Conservation (phyloP, 2,329 filamentous ascomycete species). For the Pseudogymnoascus sp. region DNA sequence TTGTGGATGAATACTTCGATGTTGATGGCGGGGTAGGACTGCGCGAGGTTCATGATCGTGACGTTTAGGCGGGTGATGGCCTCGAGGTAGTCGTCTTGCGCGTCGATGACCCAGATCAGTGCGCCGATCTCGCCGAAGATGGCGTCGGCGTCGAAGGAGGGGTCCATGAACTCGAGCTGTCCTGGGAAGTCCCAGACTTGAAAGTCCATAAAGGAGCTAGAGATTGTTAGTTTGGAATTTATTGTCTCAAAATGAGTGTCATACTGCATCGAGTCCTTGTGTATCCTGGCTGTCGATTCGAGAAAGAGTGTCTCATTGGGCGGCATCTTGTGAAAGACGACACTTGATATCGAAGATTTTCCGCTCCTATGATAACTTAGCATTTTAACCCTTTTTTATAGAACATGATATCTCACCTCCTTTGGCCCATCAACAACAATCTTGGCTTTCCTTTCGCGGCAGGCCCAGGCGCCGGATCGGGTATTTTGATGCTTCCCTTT, state of each 20-base stretch:
- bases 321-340: conserved; percentile 97
- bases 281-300: conserved; percentile 88
- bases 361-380: conserved; percentile 61
- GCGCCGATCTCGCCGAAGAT: conserved; percentile 94
- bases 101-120: conserved; percentile 96
- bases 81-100: conserved; percentile 95
- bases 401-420: conserved; percentile 55
- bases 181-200: conserved; percentile 98
- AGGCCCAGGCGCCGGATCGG: conserved; percentile 38
- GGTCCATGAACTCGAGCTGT: conserved; percentile 86
- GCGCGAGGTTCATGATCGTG: conserved; percentile 83
- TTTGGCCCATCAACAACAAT: conserved; percentile 87
- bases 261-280: conserved; percentile 92
- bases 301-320: conserved; percentile 93
- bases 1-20: conserved; percentile 99
- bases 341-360: conserved; percentile 96
- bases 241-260: conserved; percentile 28
- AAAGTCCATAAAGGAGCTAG: conserved; percentile 96
- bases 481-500: conserved; percentile 38
- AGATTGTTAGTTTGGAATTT: neutral
- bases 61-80: conserved; percentile 79
- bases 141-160: conserved; percentile 81
- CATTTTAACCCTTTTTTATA: neutral
- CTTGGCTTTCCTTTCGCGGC: conserved; percentile 65
- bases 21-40: conserved; percentile 86